phyloP scores from a whole-genome alignment of 2,329 filamentous ascomycete genomes.

The Sordariomycetes sp. region DNA sequence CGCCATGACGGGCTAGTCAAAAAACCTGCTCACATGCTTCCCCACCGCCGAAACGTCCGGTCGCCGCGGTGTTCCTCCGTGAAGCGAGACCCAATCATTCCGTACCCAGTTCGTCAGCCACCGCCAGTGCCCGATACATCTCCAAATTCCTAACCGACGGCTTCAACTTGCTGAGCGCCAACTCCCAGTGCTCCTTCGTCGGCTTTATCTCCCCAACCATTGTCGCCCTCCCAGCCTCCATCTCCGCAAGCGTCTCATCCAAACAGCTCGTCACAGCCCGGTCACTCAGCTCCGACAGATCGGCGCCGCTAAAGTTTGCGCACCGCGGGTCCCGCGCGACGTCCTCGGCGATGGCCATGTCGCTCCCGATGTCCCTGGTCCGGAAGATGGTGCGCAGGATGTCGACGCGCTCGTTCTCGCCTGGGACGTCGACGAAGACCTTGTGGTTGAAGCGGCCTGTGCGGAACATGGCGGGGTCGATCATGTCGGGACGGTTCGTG shows the following conservation, averaged over 20 bases:
- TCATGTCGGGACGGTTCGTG: conserved; percentile 91
- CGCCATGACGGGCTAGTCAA: no score
- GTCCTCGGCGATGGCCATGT: conserved; percentile 38
- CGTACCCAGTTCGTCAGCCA: conserved; percentile 10
- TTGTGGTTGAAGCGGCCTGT: conserved; percentile 79
- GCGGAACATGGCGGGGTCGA: conserved; percentile 87
- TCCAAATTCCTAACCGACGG: conserved; percentile 34
- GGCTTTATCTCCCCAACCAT: conserved; percentile 18
- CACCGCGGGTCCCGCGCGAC: conserved; percentile 58
- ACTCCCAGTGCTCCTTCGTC: conserved; percentile 34
- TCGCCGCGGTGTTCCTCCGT: no score
- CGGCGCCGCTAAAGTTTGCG: conserved; percentile 61
- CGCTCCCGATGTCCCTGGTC: conserved; percentile 27
- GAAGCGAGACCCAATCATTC: neutral
- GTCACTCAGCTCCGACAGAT: conserved; percentile 32
- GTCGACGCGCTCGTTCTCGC: conserved; percentile 64
- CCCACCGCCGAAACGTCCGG: no score
- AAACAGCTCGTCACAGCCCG: conserved; percentile 39
- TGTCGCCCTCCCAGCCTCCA: conserved; percentile 11
- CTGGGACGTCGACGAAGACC: conserved; percentile 82
- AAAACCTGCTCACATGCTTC: no score
- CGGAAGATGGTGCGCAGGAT: conserved; percentile 61
- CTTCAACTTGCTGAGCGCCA: conserved; percentile 31
- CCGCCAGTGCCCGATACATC: conserved; percentile 24
- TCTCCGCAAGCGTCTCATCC: conserved; percentile 17